phyloP scores from a whole-genome alignment of 176 grass and related monocot genomes.

The Carex parvula region DNA sequence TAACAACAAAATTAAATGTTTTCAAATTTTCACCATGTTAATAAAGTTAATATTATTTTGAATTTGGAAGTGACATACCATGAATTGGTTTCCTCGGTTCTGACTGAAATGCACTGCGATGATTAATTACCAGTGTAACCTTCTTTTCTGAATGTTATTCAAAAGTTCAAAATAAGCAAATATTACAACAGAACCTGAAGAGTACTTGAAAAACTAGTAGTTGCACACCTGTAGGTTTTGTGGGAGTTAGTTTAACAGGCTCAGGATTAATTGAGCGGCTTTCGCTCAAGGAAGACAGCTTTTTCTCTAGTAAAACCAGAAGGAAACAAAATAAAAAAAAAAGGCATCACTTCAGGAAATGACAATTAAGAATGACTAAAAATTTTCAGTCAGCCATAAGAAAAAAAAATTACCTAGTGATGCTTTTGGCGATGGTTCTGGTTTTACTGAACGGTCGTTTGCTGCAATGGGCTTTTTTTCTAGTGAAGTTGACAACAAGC shows the following conservation, averaged over 20 bases:
- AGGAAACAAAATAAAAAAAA: not conserved
- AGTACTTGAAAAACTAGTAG: constrained; percentile 23
- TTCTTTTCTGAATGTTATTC: constrained; percentile 31
- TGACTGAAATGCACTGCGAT: constrained; percentile 10
- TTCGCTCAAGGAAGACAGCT: constrained; percentile 18
- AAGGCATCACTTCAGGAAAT: not conserved
- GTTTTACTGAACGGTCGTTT: constrained; percentile 11
- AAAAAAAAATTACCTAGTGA: not conserved
- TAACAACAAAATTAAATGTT: constrained; percentile 13
- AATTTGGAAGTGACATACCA: constrained; percentile 23
- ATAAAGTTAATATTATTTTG: constrained; percentile 5
- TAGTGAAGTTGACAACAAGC: not conserved
- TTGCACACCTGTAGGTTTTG: constrained; percentile 31
- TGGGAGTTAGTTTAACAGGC: constrained; percentile 34
- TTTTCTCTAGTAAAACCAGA: constrained; percentile 45
- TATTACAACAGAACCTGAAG: not conserved
- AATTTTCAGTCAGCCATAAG: not conserved
- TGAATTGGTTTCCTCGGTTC: constrained; percentile 19
- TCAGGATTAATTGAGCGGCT: constrained; percentile 42
- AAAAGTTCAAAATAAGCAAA: constrained; percentile 2
- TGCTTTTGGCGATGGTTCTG: constrained; percentile 24
- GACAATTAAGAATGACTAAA: not conserved
- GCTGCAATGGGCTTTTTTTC: not conserved
- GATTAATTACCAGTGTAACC: constrained; percentile 9
- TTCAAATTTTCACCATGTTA: not conserved